These are phyloP conservation scores for Forsythia suspensa DNA, from an alignment of 257 asterid genomes.

Conservation along the genomic window DNA sequence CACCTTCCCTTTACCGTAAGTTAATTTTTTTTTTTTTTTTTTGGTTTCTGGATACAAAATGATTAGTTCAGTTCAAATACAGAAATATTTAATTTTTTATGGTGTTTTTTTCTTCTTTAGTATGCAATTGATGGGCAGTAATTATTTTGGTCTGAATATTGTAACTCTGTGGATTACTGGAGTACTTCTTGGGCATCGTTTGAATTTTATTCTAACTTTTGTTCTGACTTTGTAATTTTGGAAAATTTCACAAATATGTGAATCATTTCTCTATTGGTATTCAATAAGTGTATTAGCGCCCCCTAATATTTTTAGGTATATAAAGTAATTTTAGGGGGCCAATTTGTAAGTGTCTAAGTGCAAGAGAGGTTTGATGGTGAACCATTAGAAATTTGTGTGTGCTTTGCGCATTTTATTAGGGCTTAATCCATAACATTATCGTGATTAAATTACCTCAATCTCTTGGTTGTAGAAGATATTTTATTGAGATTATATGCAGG, in stretches of 20 bases:
- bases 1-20: conserved; percentile 82
- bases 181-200: neutral
- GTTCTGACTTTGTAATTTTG: no score
- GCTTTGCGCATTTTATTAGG: neutral
- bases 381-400: no score
- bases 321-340: no score
- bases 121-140: neutral
- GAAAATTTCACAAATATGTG: neutral
- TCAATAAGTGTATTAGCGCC: no score
- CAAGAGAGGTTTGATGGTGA: no score
- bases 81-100: neutral
- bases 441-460: neutral
- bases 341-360: no score
- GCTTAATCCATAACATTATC: neutral
- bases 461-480: neutral
- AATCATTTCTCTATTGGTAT: no score
- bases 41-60: no score
- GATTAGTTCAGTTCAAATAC: neutral
- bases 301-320: no score
- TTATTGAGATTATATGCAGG: neutral
- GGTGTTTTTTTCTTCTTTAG: neutral
- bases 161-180: neutral
- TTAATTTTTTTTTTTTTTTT: conserved; percentile 17
- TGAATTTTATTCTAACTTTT: no score
- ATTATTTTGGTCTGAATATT: neutral